Conservation (phyloP, 805 yeast species). For the Cyberlindnera sargentensis region DNA sequence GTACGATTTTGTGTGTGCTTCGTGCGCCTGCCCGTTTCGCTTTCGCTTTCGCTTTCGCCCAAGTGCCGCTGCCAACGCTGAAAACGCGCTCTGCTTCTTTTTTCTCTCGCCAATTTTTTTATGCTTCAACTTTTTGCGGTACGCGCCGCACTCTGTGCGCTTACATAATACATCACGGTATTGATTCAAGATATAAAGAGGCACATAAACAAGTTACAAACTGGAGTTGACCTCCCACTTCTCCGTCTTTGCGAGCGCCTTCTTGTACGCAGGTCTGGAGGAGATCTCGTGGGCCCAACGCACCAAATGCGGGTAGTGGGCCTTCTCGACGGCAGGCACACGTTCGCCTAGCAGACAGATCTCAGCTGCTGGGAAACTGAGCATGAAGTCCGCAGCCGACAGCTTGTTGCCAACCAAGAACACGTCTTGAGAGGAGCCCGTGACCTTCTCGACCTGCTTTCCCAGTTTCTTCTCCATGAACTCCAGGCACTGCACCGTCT, state of each 20-base stretch:
- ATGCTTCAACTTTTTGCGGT: too few relatives aligned
- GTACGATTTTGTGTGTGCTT: too few relatives aligned
- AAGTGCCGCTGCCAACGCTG: too few relatives aligned
- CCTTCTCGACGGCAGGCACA: conserved; percentile 3
- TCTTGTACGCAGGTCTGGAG: conserved; percentile 19
- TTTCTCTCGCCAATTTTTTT: too few relatives aligned
- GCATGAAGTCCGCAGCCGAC: conserved; percentile 52
- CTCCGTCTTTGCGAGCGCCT: conserved; percentile 33
- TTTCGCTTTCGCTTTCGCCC: too few relatives aligned
- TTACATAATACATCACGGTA: too few relatives aligned
- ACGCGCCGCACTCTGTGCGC: too few relatives aligned
- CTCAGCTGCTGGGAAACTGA: conserved; percentile 32
- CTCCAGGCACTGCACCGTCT: conserved; percentile 33
- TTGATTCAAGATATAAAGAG: too few relatives aligned
- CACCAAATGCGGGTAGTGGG: conserved; percentile 22
- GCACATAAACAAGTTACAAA: too few relatives aligned
- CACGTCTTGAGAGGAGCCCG: conserved; percentile 1
- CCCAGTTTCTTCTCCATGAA: conserved; percentile 30
- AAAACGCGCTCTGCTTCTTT: too few relatives aligned
- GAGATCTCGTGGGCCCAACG: conserved; percentile 23
- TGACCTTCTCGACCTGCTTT: not conserved
- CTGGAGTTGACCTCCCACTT: not conserved
- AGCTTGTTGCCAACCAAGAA: conserved; percentile 44
- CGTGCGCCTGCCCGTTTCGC: too few relatives aligned
- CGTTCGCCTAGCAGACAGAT: conserved; percentile 16